Evolutionary conservation across 495 filamentous ascomycete genomes (phyloP).

Genomic region (Hypoxylon fuscum): DNA sequence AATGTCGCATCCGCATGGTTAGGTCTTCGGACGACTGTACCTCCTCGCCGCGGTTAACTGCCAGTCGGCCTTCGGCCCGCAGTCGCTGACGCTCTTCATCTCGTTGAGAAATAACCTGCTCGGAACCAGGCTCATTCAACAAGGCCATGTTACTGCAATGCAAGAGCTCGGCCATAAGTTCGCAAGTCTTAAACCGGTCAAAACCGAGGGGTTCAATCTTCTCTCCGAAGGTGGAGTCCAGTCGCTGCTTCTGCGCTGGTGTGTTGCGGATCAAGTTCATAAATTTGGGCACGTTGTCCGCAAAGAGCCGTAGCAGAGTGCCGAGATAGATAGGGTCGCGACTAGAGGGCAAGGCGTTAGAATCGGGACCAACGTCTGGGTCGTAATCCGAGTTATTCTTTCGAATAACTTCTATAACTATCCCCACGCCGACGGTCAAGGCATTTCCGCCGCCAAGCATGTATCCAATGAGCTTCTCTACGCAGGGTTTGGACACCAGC

Average conservation of each 20-base stretch:
- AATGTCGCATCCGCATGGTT: constrained; percentile 56
- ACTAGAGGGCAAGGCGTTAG: constrained; percentile 78
- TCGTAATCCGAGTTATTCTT: constrained; percentile 99
- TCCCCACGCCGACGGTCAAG: constrained; percentile 94
- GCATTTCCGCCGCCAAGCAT: constrained; percentile 97
- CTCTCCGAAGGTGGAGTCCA: constrained; percentile 78
- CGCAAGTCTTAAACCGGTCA: constrained; percentile 98
- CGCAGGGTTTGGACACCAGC: constrained; percentile 87
- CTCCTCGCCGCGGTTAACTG: constrained; percentile 48
- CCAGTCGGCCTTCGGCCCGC: constrained; percentile 71
- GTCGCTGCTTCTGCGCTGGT: constrained; percentile 52
- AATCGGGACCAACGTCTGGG: constrained; percentile 80
- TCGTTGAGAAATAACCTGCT: constrained; percentile 81
- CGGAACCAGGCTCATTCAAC: constrained; percentile 90
- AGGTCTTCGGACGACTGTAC: constrained; percentile 53
- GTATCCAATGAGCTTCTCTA: constrained; percentile 80
- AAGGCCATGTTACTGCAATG: constrained; percentile 99
- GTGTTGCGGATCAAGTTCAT: constrained; percentile 88
- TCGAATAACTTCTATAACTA: constrained; percentile 97
- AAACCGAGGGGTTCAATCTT: constrained; percentile 96
- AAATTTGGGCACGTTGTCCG: constrained; percentile 91
- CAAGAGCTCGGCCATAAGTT: constrained; percentile 96
- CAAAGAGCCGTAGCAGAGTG: constrained; percentile 89
- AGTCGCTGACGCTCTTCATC: constrained; percentile 84
- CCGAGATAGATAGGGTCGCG: constrained; percentile 97